Base-by-base conservation (phyloP, 768 basidiomycete species). In the Hemileccinum impolitum region DNA sequence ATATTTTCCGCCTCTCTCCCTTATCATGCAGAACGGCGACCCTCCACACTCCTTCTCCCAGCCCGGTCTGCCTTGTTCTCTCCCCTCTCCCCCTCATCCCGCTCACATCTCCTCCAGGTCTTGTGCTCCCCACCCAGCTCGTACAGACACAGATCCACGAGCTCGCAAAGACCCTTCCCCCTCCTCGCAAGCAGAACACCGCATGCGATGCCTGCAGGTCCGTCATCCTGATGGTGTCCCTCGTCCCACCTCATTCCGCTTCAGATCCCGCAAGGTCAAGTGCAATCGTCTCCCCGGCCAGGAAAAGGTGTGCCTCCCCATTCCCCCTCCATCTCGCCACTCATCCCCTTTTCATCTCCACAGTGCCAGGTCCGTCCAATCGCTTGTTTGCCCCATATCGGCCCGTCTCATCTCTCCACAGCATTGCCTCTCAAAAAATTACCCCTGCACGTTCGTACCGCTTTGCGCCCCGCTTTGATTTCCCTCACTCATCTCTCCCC, bases 131-230 rank as follows among this genome's bases (percentile, higher is more conserved):
- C 18, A 80, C 77, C 8, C 80, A 78, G 51, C 76, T 82, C 39
- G 77, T 87, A 59, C 88, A 90, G 73, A 87, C 82, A 59, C 86
- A 90, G 68, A 85, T 89, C 46, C 85, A 88, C 60, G 87, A 90
- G 61, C 78, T 87, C 32, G 84, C 85, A 45, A 87, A 87, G 72
- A 79, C 84, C 1, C 77, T 88, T 0, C 86, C 90, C 1, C 87
- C 88, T n/a, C 87, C 90, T 6, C 75, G 92, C 49, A 92, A 91
- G 66, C 92, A 94, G 71, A 94, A 94, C 64, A 89, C 90, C 18
- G 92, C 93, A 23, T 94, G 92, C 69, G 92, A 94, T 73, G 87
- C 87, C 45, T 94, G 92, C 81, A 86, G 87, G 87, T 85, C 7
- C 50, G 71, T 55, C 48, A 10, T 31, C 25, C 17, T 9, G 28